Percentiles rank a stretch among this genome's conserved stretches.
Conservation (phyloP, 768 basidiomycete species). For the Lanmaoa pseudosensibilis region DNA sequence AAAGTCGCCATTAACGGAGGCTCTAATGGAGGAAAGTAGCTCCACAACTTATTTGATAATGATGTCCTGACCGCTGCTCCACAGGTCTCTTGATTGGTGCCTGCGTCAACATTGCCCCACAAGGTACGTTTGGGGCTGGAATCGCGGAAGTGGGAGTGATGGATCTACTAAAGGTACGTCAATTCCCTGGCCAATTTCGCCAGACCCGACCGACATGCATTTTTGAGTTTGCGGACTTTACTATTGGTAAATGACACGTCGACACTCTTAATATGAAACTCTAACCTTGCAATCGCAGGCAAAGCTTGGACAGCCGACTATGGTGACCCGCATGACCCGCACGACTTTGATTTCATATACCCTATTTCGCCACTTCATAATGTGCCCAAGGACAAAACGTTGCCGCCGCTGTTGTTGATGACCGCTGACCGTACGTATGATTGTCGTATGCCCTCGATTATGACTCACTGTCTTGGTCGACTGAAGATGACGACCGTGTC, state of each 20-base stretch:
- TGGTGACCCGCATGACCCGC: slow-evolving; percentile 69
- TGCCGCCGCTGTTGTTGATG: slow-evolving; percentile 73
- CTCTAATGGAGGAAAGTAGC: slow-evolving; percentile 70
- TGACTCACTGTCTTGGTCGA: slow-evolving; percentile 5
- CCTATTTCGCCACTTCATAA: slow-evolving; percentile 82
- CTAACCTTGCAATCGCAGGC: slow-evolving; percentile 38
- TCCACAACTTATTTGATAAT: background rate
- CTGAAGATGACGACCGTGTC: slow-evolving; percentile 79
- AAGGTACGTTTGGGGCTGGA: slow-evolving; percentile 73
- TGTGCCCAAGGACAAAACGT: slow-evolving; percentile 54
- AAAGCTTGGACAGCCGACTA: slow-evolving; percentile 80
- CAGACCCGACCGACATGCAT: background rate
- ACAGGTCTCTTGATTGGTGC: slow-evolving; percentile 79
- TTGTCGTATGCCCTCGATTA: background rate
- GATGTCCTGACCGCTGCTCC: background rate
- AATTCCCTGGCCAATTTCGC: background rate
- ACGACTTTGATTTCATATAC: slow-evolving; percentile 83
- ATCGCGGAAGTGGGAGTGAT: slow-evolving; percentile 82
- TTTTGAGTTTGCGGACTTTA: slow-evolving; percentile 67
- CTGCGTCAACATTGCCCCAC: slow-evolving; percentile 77
- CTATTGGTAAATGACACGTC: slow-evolving; percentile 52
- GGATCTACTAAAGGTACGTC: slow-evolving; percentile 69
- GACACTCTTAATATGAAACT: background rate
- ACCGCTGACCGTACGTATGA: slow-evolving; percentile 74
- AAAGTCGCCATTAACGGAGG: slow-evolving; percentile 79